These are phyloP conservation scores for Aspergillus puulaauensis DNA, from an alignment of 2,329 filamentous ascomycete genomes.

Conservation along the genomic window DNA sequence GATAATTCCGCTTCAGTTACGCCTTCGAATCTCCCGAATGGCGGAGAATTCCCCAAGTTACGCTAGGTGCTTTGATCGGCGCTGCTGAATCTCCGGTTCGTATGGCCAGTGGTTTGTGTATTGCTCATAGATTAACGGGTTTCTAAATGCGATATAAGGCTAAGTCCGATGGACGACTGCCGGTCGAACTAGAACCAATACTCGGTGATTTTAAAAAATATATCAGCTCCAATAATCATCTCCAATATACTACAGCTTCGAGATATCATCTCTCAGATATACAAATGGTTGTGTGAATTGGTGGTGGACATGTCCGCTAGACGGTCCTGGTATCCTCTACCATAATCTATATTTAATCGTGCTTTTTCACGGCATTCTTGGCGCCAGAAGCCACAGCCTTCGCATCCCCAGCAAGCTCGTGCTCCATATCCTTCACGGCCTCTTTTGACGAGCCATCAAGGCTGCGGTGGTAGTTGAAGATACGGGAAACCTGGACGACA, in stretches of 20 bases:
- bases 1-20: constrained; percentile 9
- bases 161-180: too few relatives aligned
- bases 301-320: neutral
- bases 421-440: constrained; percentile 40
- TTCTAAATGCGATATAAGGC: neutral
- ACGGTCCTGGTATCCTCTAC: neutral
- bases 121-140: neutral
- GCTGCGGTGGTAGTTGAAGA: constrained; percentile 61
- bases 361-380: constrained; percentile 38
- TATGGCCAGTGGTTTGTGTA: neutral
- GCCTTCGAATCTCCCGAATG: constrained; percentile 12
- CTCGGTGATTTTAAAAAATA: neutral
- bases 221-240: neutral
- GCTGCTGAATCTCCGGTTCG: constrained; percentile 7
- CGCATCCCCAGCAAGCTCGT: constrained; percentile 36
- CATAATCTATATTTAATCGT: constrained; percentile 11
- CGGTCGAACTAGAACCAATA: neutral
- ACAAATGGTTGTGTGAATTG: neutral
- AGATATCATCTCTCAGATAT: neutral
- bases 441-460: constrained; percentile 51
- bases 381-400: constrained; percentile 32
- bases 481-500: constrained; percentile 76
- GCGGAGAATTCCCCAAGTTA: constrained; percentile 17
- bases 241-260: neutral
- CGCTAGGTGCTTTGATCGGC: neutral